Conservation (phyloP, 2,329 filamentous ascomycete genomes). For the Xenosphaeropsis pyriputrescens region DNA sequence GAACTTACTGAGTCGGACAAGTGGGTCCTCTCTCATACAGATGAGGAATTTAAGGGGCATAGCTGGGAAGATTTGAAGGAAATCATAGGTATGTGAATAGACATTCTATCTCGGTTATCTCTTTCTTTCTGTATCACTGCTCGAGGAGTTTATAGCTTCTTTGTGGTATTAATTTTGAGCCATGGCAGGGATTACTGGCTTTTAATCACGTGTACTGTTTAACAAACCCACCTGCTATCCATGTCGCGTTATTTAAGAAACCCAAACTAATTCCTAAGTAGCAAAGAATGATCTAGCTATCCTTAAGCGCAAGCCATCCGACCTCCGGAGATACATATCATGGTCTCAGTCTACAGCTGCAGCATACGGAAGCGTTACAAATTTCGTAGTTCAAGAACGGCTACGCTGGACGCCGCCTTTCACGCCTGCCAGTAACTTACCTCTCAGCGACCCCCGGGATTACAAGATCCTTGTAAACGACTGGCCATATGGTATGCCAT, state of each 20-base stretch:
- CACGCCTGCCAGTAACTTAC: slow-evolving; percentile 20
- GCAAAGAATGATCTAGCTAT: slow-evolving; percentile 48
- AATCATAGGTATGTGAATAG: slow-evolving; percentile 41
- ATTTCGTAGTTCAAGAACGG: slow-evolving; percentile 61
- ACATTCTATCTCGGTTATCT: no score
- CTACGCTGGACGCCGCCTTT: slow-evolving; percentile 58
- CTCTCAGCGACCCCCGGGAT: slow-evolving; percentile 39
- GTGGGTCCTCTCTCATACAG: slow-evolving; percentile 44
- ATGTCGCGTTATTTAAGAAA: neutral
- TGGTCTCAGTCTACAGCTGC: slow-evolving; percentile 58
- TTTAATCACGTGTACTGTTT: no score
- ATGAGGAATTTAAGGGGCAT: slow-evolving; percentile 56
- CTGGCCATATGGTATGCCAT: slow-evolving; percentile 75
- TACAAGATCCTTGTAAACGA: slow-evolving; percentile 72
- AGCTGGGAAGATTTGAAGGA: slow-evolving; percentile 59
- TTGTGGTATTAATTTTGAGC: no score
- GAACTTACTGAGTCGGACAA: slow-evolving; percentile 43
- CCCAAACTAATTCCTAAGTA: slow-evolving; percentile 11
- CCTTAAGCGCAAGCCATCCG: slow-evolving; percentile 68
- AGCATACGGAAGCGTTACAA: slow-evolving; percentile 65
- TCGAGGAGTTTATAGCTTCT: no score
- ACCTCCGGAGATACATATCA: slow-evolving; percentile 64
- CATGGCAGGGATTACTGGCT: no score
- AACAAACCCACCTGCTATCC: no score
- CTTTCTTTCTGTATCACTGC: neutral